Percentiles rank a stretch among this genome's conserved stretches.
Evolutionary conservation across 805 yeast species (phyloP).

Genomic region (Candida awuae): DNA sequence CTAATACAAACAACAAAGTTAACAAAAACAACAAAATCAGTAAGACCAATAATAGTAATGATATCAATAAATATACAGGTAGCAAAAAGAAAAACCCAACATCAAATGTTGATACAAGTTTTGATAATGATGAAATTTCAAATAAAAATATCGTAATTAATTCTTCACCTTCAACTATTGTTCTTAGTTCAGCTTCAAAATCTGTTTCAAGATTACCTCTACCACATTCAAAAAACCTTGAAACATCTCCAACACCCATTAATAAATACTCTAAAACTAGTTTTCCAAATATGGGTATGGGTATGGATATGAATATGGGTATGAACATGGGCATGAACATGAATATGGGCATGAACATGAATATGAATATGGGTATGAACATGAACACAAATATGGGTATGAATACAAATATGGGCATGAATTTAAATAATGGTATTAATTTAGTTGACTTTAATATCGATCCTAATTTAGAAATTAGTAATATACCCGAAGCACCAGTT

Average conservation of each 20-base stretch:
- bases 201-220: constrained; percentile 6
- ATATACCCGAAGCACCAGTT: constrained; percentile 5
- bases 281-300: background rate
- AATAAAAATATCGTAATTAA: constrained; percentile 6
- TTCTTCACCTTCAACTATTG: constrained; percentile 31
- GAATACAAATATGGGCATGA: background rate
- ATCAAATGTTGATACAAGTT: constrained; percentile 1
- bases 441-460: background rate
- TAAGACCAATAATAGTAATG: too few species aligned
- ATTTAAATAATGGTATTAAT: background rate
- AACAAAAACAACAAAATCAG: background rate
- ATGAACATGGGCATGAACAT: too few species aligned
- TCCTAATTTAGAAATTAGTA: background rate
- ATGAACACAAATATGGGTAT: too few species aligned
- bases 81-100: too few species aligned
- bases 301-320: background rate
- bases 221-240: constrained; percentile 8
- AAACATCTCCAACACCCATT: constrained; percentile 28
- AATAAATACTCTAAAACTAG: constrained; percentile 20
- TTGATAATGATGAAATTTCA: background rate
- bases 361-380: too few species aligned
- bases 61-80: too few species aligned
- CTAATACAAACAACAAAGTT: background rate
- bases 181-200: constrained; percentile 23
- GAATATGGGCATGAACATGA: background rate